Evolutionary conservation across 2,329 filamentous ascomycete species (phyloP).

Genomic region (Cercospora citrullina): DNA sequence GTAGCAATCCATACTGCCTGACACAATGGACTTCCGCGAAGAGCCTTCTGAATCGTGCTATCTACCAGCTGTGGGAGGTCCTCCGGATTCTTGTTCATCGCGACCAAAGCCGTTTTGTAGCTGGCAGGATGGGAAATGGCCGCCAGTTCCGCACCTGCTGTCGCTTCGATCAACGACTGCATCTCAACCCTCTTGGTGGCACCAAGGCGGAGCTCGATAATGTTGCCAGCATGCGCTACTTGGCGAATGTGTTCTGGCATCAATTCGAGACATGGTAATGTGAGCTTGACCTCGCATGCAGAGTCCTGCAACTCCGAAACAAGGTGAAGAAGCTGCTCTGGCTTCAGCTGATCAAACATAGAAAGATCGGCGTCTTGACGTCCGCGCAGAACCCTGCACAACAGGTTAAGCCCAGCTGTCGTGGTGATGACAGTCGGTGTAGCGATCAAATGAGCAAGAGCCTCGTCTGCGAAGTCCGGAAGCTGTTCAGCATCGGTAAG

Average conservation of each 20-base stretch:
- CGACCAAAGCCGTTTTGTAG: neutral
- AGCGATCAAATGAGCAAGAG: neutral
- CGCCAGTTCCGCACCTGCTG: neutral
- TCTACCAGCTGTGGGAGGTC: neutral
- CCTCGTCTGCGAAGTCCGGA: neutral
- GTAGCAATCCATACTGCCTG: neutral
- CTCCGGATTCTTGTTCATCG: neutral
- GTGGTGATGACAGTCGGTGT: neutral
- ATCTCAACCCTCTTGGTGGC: neutral
- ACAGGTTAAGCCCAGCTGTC: neutral
- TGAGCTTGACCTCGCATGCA: neutral
- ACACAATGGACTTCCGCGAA: neutral
- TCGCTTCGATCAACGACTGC: neutral
- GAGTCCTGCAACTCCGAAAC: neutral
- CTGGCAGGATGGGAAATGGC: neutral
- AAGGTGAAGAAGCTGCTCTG: neutral
- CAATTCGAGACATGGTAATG: neutral
- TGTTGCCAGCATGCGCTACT: neutral
- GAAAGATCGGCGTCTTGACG: conserved; percentile 5
- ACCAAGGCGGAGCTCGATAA: neutral
- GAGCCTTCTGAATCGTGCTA: neutral
- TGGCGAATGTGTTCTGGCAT: neutral
- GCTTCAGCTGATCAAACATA: neutral
- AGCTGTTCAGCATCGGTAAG: conserved; percentile 1
- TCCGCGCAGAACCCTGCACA: neutral